Evolutionary conservation across 31 red algal genomes (phyloP), one percentile per base, ranked within the genome.

Genomic region (Porphyra umbilicalis): DNA sequence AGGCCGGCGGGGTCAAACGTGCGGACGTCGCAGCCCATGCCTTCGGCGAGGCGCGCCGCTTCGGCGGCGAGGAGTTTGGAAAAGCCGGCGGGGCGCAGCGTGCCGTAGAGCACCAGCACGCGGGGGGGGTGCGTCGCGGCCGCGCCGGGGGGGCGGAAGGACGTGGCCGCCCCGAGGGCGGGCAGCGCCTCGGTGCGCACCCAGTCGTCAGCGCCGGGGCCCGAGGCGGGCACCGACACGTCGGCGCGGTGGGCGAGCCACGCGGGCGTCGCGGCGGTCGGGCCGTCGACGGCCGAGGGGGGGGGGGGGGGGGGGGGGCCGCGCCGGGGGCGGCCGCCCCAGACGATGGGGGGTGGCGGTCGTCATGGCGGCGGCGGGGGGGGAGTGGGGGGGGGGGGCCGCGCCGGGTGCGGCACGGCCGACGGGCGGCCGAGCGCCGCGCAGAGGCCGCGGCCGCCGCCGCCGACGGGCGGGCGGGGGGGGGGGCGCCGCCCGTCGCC

Each of bases 91-190:
- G 84, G 68, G 33, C 94, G 83, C 75, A 96, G 80, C 6, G 94
- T 85, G 77, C 94, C 94, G 77, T 96, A 90, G 75, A 96, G 78
- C 6, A 96, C 83, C 20, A 96, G 79, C 32, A 96, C 82, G 25
- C 90, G 87, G 34, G 94, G 94, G 9, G 93, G 88, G 46, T 92
- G 85, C 6, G 40, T 78, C 10, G 42, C 36, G n/a, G 33, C 36
- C 6, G 90, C 85, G 39, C 35, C 38, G 34, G 82, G 79, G n/a
- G 90, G 90, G 35, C 85, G 85, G 34, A 92, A 92, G 46, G 79
- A 10, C 75, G 76, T 33, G 9, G 85, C 90, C 35, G 75, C 75
- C 33, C 82, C 39, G 36, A 92, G 77, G 8, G 81, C 38, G 13
- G 37, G 33, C 29, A 81, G 82, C 9, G 84, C 71, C 44, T 85